A percentile compares a stretch with the other conserved stretches of the same genome.
These are phyloP conservation scores for Eucalyptus cloeziana DNA, from an alignment of 345 rosid genomes.

Conservation along the genomic window DNA sequence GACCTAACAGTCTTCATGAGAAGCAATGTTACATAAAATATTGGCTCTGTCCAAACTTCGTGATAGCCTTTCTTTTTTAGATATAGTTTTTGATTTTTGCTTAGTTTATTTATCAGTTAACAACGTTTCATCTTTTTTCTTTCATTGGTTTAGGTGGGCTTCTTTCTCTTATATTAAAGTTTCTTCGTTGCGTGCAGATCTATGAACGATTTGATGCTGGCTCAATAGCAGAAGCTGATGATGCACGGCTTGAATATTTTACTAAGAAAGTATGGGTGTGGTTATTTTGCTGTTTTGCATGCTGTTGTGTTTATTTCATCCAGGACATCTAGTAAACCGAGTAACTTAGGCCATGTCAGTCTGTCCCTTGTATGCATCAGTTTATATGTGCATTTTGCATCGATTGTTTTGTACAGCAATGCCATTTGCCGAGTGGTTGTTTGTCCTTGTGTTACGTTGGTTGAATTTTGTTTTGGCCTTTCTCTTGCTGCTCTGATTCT, in stretches of 20 bases:
- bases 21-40: background rate
- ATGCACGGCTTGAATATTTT: conserved; percentile 82
- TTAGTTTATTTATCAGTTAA: background rate
- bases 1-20: background rate
- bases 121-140: background rate
- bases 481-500: background rate
- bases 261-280: conserved; percentile 42
- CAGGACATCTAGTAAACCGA: background rate
- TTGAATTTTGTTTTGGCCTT: background rate
- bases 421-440: background rate
- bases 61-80: background rate
- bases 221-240: conserved; percentile 38
- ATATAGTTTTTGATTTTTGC: background rate
- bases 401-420: background rate
- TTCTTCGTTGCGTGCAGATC: conserved; percentile 34
- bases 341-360: background rate
- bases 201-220: conserved; percentile 68
- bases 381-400: background rate
- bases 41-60: background rate
- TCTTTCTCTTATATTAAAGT: background rate
- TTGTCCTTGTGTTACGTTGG: background rate
- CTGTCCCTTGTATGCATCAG: background rate
- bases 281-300: background rate
- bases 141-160: background rate
- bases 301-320: background rate